These are phyloP conservation scores for Helenozyma rhizophorensis DNA, from an alignment of 805 yeast genomes.

Conservation along the genomic window DNA sequence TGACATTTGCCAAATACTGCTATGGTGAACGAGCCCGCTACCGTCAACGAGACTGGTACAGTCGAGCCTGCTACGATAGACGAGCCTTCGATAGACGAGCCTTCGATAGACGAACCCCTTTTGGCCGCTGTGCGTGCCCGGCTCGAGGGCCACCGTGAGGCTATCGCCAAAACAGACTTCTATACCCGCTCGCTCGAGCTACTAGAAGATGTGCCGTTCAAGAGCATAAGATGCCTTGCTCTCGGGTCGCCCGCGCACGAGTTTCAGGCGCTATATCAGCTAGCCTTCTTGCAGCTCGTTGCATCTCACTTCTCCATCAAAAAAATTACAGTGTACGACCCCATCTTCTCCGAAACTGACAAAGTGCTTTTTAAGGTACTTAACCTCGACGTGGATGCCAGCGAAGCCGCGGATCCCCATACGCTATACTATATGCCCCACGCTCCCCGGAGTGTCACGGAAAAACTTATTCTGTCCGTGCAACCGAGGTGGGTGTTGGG, in stretches of 20 bases:
- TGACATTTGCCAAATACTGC: too few species aligned
- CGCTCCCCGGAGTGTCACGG: slow-evolving; percentile 58
- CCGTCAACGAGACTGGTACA: too few species aligned
- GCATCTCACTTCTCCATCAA: slow-evolving; percentile 15
- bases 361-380: slow-evolving; percentile 16
- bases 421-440: slow-evolving; percentile 67
- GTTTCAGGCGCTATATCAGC: slow-evolving; percentile 59
- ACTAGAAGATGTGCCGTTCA: too few species aligned
- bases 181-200: slow-evolving; percentile 2
- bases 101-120: too few species aligned
- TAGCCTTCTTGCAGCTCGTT: slow-evolving; percentile 52
- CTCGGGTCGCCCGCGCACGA: slow-evolving; percentile 63
- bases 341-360: slow-evolving; percentile 53
- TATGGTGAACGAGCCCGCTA: too few species aligned
- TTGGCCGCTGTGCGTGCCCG: too few species aligned
- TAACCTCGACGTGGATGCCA: slow-evolving; percentile 13
- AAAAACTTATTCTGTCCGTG: slow-evolving; percentile 28
- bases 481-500: slow-evolving; percentile 43
- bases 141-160: too few species aligned
- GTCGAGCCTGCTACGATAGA: too few species aligned
- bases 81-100: too few species aligned
- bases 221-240: slow-evolving; percentile 60
- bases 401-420: neutral
- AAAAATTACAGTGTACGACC: slow-evolving; percentile 56
- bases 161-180: neutral